A percentile compares a stretch with the other conserved stretches of the same genome.
Conservation (phyloP, 371 early-diverging fungal genomes). For the Cladochytrium tenue region DNA sequence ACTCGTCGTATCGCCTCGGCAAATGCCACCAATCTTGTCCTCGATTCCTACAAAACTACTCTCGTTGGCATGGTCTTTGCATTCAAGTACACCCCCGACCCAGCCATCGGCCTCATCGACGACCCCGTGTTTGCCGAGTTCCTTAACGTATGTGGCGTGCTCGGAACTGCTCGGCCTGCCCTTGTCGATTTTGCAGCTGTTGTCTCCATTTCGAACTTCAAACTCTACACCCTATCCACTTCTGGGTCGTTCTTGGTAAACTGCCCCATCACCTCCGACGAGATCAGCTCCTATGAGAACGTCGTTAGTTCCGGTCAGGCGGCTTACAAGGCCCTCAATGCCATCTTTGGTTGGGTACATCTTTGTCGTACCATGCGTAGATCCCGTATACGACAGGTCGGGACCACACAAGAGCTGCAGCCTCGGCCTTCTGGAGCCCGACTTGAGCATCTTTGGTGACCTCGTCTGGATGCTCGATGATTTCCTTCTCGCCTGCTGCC, state of each 20-base stretch:
- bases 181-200: slow-evolving; percentile 4
- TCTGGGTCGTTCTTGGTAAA: not conserved
- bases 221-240: slow-evolving; percentile 6
- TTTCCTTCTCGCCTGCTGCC: too few species aligned
- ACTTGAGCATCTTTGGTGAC: too few species aligned
- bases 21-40: not conserved
- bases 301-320: not conserved
- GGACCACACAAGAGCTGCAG: too few species aligned
- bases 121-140: slow-evolving; percentile 18
- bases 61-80: slow-evolving; percentile 5
- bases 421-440: too few species aligned
- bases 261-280: slow-evolving; percentile 1
- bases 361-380: too few species aligned
- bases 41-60: slow-evolving; percentile 3
- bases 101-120: slow-evolving; percentile 8
- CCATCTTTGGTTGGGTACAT: not conserved
- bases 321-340: not conserved
- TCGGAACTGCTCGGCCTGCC: not conserved
- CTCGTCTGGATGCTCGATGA: too few species aligned
- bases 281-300: not conserved
- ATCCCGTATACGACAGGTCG: too few species aligned
- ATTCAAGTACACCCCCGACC: slow-evolving; percentile 10
- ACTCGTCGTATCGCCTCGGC: slow-evolving; percentile 6
- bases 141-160: slow-evolving; percentile 10
- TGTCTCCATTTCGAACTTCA: not conserved